Conservation (phyloP, 2,329 filamentous ascomycete species). For the Fusarium avenaceum region DNA sequence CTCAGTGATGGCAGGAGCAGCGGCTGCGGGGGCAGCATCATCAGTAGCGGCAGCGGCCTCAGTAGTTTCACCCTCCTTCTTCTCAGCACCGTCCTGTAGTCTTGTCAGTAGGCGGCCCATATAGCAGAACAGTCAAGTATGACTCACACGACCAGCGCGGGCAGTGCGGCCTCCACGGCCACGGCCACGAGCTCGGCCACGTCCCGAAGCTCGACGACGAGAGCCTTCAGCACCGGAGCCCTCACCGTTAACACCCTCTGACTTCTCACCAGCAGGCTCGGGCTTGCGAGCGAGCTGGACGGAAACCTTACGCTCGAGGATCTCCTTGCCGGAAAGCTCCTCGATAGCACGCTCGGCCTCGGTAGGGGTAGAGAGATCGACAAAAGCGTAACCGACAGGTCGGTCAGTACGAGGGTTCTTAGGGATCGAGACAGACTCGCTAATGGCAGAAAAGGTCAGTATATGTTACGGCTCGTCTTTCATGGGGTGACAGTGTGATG, state of each 20-base stretch:
- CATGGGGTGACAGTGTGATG: not conserved
- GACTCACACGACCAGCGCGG: conserved; percentile 66
- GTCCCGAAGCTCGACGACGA: conserved; percentile 73
- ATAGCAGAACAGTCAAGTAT: conserved; percentile 10
- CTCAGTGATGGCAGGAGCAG: conserved; percentile 64
- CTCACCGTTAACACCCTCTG: conserved; percentile 81
- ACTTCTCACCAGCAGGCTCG: conserved; percentile 84
- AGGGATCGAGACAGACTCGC: conserved; percentile 98
- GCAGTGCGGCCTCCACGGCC: conserved; percentile 75
- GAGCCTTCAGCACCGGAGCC: conserved; percentile 76
- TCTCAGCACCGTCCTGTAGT: conserved; percentile 55
- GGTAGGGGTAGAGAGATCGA: conserved; percentile 93
- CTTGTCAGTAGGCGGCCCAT: conserved; percentile 22
- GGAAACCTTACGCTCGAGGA: conserved; percentile 98
- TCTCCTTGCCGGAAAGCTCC: conserved; percentile 96
- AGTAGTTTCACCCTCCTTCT: conserved; percentile 61
- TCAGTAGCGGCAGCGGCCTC: conserved; percentile 61
- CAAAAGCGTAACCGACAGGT: conserved; percentile 98
- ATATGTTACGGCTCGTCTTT: conserved; percentile 8
- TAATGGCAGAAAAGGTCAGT: conserved; percentile 58
- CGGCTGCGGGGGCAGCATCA: conserved; percentile 58
- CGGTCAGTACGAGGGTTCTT: conserved; percentile 99
- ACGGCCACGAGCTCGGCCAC: conserved; percentile 77
- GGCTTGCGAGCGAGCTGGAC: conserved; percentile 99
- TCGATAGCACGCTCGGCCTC: conserved; percentile 96